Conservation (phyloP, 148 eudicot genomes). For the Diospyros kaki region DNA sequence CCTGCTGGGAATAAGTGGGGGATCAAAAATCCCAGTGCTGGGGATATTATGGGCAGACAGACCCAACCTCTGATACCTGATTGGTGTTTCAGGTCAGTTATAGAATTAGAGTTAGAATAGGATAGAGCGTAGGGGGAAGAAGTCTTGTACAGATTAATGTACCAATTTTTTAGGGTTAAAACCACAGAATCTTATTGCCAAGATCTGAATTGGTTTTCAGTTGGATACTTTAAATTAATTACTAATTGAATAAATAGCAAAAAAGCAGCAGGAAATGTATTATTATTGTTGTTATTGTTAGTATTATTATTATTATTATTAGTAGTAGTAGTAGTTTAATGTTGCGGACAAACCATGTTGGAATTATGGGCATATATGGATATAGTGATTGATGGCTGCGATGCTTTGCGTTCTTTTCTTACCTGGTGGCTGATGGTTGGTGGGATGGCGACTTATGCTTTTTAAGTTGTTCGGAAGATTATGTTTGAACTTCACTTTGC, state of each 20-base stretch:
- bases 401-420: too few species aligned
- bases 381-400: too few species aligned
- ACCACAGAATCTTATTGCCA: background rate
- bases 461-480: too few species aligned
- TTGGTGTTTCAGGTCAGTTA: background rate
- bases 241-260: background rate
- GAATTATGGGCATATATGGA: too few species aligned
- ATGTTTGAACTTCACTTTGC: too few species aligned
- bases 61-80: background rate
- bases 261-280: background rate
- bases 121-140: background rate
- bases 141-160: conserved; percentile 13
- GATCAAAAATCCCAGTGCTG: background rate
- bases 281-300: background rate
- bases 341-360: background rate
- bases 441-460: too few species aligned
- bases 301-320: background rate
- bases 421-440: too few species aligned
- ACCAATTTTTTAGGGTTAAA: conserved; percentile 12
- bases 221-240: background rate
- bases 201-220: conserved; percentile 1
- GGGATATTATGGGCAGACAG: background rate
- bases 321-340: background rate
- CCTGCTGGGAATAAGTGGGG: background rate
- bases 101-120: too few species aligned